phyloP scores from a whole-genome alignment of 495 filamentous ascomycete species.

The Penicillium paradoxum region DNA sequence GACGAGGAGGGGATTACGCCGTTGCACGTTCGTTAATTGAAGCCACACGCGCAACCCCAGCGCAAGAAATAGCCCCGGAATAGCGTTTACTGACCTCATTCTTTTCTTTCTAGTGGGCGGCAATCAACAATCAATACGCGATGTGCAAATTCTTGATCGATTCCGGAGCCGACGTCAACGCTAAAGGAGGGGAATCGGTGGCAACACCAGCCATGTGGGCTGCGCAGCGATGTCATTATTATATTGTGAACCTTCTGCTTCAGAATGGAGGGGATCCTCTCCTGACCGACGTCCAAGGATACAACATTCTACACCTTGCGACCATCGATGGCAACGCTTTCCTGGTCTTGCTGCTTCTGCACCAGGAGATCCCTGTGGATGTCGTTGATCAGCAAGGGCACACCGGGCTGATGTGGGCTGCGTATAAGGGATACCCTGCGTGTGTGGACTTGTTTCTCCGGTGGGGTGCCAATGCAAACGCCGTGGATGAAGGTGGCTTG shows the following conservation, averaged over 20 bases:
- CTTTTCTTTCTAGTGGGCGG: constrained; percentile 71
- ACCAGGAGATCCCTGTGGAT: constrained; percentile 91
- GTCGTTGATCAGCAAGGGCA: constrained; percentile 82
- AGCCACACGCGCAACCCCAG: not conserved
- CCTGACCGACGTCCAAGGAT: constrained; percentile 85
- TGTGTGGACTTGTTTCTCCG: constrained; percentile 90
- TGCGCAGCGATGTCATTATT: constrained; percentile 88
- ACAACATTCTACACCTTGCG: constrained; percentile 93
- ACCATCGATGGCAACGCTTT: constrained; percentile 98
- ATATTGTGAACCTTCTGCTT: constrained; percentile 74
- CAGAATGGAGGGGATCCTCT: constrained; percentile 85
- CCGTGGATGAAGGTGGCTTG: constrained; percentile 83
- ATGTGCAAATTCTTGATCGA: constrained; percentile 94
- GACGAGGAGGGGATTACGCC: constrained; percentile 94
- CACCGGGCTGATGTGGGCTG: constrained; percentile 96
- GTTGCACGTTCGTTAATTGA: constrained; percentile 68
- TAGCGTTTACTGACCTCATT: constrained; percentile 3
- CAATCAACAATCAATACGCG: constrained; percentile 97
- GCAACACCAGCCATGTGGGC: constrained; percentile 97
- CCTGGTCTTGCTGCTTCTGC: constrained; percentile 77
- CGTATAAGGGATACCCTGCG: constrained; percentile 88
- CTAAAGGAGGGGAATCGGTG: constrained; percentile 87
- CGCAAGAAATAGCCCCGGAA: not conserved
- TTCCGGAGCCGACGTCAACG: constrained; percentile 84
- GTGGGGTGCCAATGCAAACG: constrained; percentile 93